These are phyloP conservation scores for Rhodomyrtus tomentosa DNA, from an alignment of 345 rosid species.

Conservation along the genomic window DNA sequence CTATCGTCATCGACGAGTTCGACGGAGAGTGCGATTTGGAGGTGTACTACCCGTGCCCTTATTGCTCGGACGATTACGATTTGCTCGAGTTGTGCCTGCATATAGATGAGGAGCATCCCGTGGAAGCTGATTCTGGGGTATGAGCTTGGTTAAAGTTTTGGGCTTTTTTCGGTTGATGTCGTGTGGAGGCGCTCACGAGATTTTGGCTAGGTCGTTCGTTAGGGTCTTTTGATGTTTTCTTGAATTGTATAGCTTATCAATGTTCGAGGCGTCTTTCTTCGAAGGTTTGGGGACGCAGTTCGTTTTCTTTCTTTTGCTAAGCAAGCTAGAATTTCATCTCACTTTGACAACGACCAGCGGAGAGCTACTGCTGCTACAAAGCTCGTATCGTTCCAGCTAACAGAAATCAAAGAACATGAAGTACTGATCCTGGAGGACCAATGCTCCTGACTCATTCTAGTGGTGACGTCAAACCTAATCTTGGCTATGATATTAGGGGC, in stretches of 20 bases:
- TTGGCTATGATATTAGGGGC: not conserved
- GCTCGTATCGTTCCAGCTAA: not conserved
- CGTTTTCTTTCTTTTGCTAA: not conserved
- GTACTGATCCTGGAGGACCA: not conserved
- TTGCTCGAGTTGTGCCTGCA: conserved; percentile 45
- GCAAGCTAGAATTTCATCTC: not conserved
- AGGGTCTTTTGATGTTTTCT: not conserved
- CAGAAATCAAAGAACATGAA: not conserved
- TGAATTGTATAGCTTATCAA: not conserved
- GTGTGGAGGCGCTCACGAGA: not conserved
- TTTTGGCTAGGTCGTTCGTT: not conserved
- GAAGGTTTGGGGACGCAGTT: not conserved
- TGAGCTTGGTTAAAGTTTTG: not conserved
- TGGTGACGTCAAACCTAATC: not conserved
- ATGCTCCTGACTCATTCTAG: not conserved
- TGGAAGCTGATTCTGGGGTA: conserved; percentile 50
- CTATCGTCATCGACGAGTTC: conserved; percentile 19
- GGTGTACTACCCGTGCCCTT: conserved; percentile 47
- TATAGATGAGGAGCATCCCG: conserved; percentile 52
- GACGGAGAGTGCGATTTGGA: conserved; percentile 43
- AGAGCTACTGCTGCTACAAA: not conserved
- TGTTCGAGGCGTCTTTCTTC: not conserved
- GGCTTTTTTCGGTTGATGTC: not conserved
- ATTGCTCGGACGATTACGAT: conserved; percentile 47
- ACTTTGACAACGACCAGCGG: not conserved